Percentiles rank a stretch among this genome's conserved stretches.
Conservation (phyloP, 495 filamentous ascomycete genomes). For the Neurospora sp. region DNA sequence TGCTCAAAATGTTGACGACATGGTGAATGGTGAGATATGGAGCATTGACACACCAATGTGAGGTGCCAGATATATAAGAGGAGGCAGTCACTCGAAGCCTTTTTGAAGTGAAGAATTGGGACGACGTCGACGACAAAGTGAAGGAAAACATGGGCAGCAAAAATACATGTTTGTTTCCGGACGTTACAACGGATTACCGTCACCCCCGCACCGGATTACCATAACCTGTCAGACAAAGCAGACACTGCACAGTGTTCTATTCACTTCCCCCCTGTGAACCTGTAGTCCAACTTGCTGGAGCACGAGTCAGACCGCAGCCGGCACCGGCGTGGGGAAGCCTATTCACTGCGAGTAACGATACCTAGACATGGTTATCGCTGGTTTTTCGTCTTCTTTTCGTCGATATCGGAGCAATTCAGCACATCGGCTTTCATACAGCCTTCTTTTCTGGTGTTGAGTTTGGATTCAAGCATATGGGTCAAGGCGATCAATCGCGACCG, state of each 20-base stretch:
- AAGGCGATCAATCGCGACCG: not conserved
- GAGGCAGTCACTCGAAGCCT: not conserved
- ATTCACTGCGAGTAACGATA: not conserved
- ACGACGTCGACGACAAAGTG: not conserved
- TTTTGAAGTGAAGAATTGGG: not conserved
- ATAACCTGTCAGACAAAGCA: not conserved
- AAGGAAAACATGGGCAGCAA: not conserved
- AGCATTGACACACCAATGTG: not conserved
- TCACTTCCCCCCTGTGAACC: not conserved
- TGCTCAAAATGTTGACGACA: not conserved
- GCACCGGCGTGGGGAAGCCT: constrained; percentile 5
- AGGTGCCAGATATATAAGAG: not conserved
- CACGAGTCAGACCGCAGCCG: constrained; percentile 7
- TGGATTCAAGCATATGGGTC: not conserved
- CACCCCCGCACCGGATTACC: not conserved
- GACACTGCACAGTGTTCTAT: not conserved
- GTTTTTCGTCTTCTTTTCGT: not conserved
- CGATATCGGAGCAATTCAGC: not conserved
- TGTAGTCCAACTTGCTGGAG: not conserved
- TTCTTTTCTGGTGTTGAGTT: not conserved
- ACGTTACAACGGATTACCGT: not conserved
- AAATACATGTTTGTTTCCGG: not conserved
- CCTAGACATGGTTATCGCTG: not conserved
- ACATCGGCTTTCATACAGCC: not conserved
- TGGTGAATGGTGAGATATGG: not conserved